A percentile compares a stretch with the other conserved stretches of the same genome.
These are phyloP conservation scores for Ascodesmis nigricans DNA, from an alignment of 495 filamentous ascomycete species.

Conservation along the genomic window DNA sequence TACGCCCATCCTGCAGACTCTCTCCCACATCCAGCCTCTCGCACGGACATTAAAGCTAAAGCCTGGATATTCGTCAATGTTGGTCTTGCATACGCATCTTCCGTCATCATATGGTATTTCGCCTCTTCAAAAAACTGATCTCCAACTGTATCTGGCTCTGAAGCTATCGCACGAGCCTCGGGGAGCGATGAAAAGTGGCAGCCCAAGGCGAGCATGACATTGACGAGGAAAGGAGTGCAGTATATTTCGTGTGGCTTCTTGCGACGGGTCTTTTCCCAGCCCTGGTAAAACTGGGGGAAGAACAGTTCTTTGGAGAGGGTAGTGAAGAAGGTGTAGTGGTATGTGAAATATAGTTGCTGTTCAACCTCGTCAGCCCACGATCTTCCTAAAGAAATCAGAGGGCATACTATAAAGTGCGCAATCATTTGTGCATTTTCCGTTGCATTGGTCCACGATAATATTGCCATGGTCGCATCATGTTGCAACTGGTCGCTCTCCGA, in stretches of 20 bases:
- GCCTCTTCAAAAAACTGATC: conserved; percentile 96
- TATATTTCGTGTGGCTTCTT: conserved; percentile 36
- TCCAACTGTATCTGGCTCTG: conserved; percentile 66
- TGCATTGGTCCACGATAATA: conserved; percentile 70
- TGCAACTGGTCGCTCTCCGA: conserved; percentile 3
- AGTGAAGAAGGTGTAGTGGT: conserved; percentile 95
- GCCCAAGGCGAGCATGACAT: conserved; percentile 86
- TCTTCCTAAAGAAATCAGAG: neutral
- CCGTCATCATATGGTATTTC: conserved; percentile 68
- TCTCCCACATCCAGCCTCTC: conserved; percentile 84
- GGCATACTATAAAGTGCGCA: conserved; percentile 44
- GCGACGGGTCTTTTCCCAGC: conserved; percentile 18
- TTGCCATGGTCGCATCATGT: conserved; percentile 33
- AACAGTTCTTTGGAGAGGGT: conserved; percentile 79
- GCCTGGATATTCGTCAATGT: conserved; percentile 88
- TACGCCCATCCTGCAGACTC: conserved; percentile 97
- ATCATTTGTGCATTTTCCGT: conserved; percentile 60
- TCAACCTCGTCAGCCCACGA: neutral
- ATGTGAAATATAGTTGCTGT: conserved; percentile 81
- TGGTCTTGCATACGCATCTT: conserved; percentile 83
- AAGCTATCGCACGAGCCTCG: conserved; percentile 43
- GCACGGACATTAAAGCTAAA: conserved; percentile 82
- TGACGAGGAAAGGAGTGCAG: conserved; percentile 76
- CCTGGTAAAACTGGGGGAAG: conserved; percentile 49
- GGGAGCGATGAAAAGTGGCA: conserved; percentile 77